These are phyloP conservation scores for Trypanosoma conorhini DNA, from an alignment of 208 protist species.

Conservation along the genomic window DNA sequence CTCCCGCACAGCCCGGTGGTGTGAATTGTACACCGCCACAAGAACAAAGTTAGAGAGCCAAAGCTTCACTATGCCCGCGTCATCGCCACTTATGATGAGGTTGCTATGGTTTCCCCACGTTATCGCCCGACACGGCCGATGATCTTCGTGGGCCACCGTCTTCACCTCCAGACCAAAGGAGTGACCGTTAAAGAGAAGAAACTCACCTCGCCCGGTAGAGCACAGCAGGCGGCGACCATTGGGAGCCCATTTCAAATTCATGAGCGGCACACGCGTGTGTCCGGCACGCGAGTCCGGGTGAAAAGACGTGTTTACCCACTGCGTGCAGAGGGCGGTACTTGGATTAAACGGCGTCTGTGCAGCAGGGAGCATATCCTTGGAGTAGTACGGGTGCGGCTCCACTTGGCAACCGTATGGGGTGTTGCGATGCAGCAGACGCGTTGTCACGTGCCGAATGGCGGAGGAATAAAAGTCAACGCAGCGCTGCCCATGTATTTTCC, in stretches of 20 bases:
- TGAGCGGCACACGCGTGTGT: conserved; percentile 54
- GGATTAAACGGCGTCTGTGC: conserved; percentile 74
- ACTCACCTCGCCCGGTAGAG: conserved; percentile 78
- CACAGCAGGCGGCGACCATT: conserved; percentile 81
- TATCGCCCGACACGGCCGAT: conserved; percentile 64
- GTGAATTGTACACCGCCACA: conserved; percentile 76
- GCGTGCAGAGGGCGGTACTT: conserved; percentile 86
- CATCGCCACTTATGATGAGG: conserved; percentile 83
- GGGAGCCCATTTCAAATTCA: conserved; percentile 78
- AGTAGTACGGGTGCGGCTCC: conserved; percentile 81
- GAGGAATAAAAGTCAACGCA: conserved; percentile 84
- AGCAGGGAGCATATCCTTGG: conserved; percentile 77
- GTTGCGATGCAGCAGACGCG: conserved; percentile 57
- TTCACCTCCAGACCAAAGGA: conserved; percentile 89
- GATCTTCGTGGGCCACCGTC: conserved; percentile 85
- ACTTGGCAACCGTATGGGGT: conserved; percentile 82
- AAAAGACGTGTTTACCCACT: conserved; percentile 90
- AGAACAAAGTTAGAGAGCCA: conserved; percentile 84
- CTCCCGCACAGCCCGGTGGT: conserved; percentile 78
- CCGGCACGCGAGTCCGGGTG: conserved; percentile 75
- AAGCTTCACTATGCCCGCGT: conserved; percentile 82
- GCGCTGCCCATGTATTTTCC: conserved; percentile 74
- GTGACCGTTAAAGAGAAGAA: conserved; percentile 86
- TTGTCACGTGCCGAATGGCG: conserved; percentile 78
- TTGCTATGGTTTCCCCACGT: conserved; percentile 81